phyloP scores from a whole-genome alignment of 176 grass and related monocot genomes.

The Aegilops tauschii region DNA sequence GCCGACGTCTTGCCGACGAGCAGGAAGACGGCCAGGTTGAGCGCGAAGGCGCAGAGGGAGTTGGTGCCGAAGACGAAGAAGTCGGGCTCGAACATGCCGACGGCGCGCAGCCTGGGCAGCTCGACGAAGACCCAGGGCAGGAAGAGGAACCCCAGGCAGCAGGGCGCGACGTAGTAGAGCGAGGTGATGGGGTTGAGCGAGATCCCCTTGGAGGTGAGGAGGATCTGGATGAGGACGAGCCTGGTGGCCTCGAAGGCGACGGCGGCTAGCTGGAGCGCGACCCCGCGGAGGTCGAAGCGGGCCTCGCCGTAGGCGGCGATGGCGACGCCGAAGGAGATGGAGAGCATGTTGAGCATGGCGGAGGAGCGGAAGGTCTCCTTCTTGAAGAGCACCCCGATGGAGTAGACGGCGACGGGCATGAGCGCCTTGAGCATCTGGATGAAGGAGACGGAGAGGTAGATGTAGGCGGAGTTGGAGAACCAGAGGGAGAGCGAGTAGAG shows the following conservation, averaged over 20 bases:
- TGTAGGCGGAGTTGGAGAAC: constrained; percentile 99
- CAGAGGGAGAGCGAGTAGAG: constrained; percentile 94
- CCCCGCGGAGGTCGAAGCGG: constrained; percentile 59
- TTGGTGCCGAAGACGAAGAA: constrained; percentile 81
- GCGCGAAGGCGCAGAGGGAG: constrained; percentile 81
- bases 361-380: constrained; percentile 71
- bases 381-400: constrained; percentile 73
- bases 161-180: constrained; percentile 88
- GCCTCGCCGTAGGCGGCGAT: constrained; percentile 89
- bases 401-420: constrained; percentile 97
- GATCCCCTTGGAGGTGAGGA: constrained; percentile 97
- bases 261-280: constrained; percentile 72
- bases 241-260: constrained; percentile 91
- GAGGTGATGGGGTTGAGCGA: constrained; percentile 99
- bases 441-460: constrained; percentile 99
- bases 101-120: constrained; percentile 63
- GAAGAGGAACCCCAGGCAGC: constrained; percentile 79
- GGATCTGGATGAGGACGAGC: constrained; percentile 94
- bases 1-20: constrained; percentile 93
- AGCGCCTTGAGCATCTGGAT: constrained; percentile 99
- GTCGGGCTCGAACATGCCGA: constrained; percentile 60
- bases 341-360: constrained; percentile 96
- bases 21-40: constrained; percentile 89
- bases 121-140: constrained; percentile 76
- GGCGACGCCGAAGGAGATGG: constrained; percentile 88